phyloP scores from a whole-genome alignment of 306 rosid genomes.

The Prunus mongolica region DNA sequence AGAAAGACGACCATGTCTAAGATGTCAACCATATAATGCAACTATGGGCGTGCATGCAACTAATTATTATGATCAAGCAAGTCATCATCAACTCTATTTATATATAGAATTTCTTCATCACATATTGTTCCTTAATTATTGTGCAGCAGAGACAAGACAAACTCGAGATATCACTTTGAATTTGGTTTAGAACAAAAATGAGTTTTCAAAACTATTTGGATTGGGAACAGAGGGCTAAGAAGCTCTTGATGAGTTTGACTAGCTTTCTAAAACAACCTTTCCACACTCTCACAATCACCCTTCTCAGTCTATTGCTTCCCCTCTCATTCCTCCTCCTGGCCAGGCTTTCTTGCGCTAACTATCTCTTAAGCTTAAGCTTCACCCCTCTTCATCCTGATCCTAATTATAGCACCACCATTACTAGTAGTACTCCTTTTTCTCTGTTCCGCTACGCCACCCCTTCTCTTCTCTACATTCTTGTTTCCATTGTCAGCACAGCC shows the following conservation, averaged over 20 bases:
- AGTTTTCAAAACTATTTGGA: conserved; percentile 21
- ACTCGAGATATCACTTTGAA: not conserved
- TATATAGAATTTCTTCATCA: not conserved
- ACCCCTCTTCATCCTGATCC: not conserved
- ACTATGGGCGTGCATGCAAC: not conserved
- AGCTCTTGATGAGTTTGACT: conserved; percentile 11
- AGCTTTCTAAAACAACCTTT: conserved; percentile 37
- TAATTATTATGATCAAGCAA: not conserved
- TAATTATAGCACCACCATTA: not conserved
- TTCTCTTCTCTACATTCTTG: conserved; percentile 38
- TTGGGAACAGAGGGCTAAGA: conserved; percentile 21
- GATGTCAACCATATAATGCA: too few relatives aligned
- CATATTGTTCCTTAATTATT: not conserved
- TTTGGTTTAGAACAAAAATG: conserved; percentile 27
- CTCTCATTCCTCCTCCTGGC: conserved; percentile 72
- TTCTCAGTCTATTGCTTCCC: conserved; percentile 67
- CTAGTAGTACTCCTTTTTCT: conserved; percentile 2
- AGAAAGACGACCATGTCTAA: too few relatives aligned
- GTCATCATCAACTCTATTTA: too few relatives aligned
- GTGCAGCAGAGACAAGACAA: not conserved
- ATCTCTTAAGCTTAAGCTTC: conserved; percentile 24
- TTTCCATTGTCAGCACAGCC: conserved; percentile 38
- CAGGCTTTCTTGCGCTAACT: conserved; percentile 38
- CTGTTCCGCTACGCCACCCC: conserved; percentile 36
- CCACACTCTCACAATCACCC: conserved; percentile 49